Percentiles rank a stretch among this genome's conserved stretches.
These are phyloP conservation scores for Trichoderma reesei DNA, from an alignment of 495 filamentous ascomycete species.

Conservation along the genomic window DNA sequence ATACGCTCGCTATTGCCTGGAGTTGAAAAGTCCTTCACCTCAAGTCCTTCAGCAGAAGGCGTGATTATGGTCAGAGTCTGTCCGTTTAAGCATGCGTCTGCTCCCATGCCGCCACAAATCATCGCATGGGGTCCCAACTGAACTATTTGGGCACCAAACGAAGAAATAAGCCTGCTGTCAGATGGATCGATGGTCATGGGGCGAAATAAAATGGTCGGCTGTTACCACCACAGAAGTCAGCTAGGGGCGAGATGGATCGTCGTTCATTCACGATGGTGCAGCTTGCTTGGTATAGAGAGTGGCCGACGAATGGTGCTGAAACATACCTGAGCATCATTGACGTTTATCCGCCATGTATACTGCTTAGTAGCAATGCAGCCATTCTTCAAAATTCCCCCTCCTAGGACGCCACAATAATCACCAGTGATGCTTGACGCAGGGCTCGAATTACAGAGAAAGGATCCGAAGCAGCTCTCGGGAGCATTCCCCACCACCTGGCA, in stretches of 20 bases:
- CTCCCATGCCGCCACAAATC: constrained; percentile 39
- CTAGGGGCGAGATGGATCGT: constrained; percentile 10
- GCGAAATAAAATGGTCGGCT: constrained; percentile 6
- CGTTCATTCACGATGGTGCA: too few relatives aligned
- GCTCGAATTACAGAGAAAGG: constrained; percentile 26
- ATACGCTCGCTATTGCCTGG: constrained; percentile 17
- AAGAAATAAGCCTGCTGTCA: neutral
- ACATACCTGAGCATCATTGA: constrained; percentile 16
- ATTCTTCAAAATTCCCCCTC: constrained; percentile 55
- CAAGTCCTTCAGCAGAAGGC: constrained; percentile 9
- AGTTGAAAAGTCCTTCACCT: neutral
- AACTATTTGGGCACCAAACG: constrained; percentile 1
- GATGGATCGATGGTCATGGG: neutral
- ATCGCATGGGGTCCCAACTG: constrained; percentile 11
- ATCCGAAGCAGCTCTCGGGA: constrained; percentile 53
- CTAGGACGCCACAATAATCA: constrained; percentile 46
- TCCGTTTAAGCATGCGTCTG: constrained; percentile 26
- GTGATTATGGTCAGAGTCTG: constrained; percentile 21
- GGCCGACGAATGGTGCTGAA: neutral
- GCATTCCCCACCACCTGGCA: constrained; percentile 24
- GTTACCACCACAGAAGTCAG: too few relatives aligned
- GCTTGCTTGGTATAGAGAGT: too few relatives aligned
- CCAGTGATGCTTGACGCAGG: neutral
- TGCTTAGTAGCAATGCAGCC: constrained; percentile 47
- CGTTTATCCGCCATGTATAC: constrained; percentile 41